These are phyloP conservation scores for Neurospora sp. DNA, from an alignment of 495 filamentous ascomycete species.

Conservation along the genomic window DNA sequence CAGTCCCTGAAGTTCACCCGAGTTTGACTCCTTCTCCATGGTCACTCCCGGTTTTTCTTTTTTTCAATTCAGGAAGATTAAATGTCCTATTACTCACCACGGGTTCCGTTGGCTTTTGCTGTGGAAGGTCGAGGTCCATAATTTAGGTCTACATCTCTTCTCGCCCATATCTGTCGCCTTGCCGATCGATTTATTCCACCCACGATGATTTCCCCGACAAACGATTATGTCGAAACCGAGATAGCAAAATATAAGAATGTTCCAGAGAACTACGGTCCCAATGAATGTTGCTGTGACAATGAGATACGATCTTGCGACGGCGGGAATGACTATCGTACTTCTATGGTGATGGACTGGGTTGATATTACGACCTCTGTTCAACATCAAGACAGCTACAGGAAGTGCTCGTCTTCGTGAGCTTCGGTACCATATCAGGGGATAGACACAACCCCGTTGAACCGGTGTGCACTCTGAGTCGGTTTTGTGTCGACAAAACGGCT, in stretches of 20 bases:
- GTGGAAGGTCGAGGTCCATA: conserved; percentile 40
- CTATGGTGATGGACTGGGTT: background rate
- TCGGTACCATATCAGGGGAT: background rate
- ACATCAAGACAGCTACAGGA: background rate
- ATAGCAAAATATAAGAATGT: background rate
- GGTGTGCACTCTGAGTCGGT: background rate
- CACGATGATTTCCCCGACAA: background rate
- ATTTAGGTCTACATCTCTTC: conserved; percentile 30
- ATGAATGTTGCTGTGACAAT: background rate
- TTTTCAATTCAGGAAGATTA: conserved; percentile 37
- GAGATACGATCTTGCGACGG: background rate
- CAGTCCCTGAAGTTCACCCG: conserved; percentile 13
- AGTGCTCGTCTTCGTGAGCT: background rate
- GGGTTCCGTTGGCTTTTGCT: conserved; percentile 26
- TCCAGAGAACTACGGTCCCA: background rate
- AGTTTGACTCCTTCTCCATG: conserved; percentile 32
- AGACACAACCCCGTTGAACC: background rate
- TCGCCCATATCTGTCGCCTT: background rate
- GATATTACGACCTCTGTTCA: background rate
- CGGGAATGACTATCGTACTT: background rate
- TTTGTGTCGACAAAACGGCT: background rate
- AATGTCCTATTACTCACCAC: conserved; percentile 43
- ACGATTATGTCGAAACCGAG: background rate
- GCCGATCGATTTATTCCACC: background rate
- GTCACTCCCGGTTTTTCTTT: conserved; percentile 36